Evolutionary conservation across 306 rosid species (phyloP).

Genomic region (Quercus mongolica): DNA sequence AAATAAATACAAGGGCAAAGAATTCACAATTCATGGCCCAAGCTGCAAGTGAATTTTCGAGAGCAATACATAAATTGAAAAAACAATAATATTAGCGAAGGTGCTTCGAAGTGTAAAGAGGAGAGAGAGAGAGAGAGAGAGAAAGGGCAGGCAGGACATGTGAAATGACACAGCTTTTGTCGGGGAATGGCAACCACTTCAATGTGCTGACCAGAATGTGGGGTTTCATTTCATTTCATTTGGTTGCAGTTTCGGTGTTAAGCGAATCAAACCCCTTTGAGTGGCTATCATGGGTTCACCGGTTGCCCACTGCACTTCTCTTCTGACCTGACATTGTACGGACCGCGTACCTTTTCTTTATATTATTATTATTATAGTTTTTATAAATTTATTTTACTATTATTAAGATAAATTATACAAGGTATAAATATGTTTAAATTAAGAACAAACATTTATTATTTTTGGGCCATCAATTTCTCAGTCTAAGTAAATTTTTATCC

Average conservation of each 20-base stretch:
- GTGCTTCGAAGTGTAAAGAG: not conserved
- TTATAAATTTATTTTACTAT: not conserved
- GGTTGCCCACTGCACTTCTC: not conserved
- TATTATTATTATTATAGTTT: not conserved
- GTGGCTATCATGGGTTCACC: conserved; percentile 27
- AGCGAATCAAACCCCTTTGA: not conserved
- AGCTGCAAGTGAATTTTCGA: not conserved
- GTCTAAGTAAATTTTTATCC: too few species aligned
- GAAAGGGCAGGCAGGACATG: conserved; percentile 34
- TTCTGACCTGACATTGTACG: conserved; percentile 5
- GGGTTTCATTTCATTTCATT: not conserved
- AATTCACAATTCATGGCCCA: not conserved
- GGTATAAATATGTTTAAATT: too few species aligned
- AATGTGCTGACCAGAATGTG: conserved; percentile 44
- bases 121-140: too few species aligned
- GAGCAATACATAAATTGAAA: not conserved
- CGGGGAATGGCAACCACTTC: conserved; percentile 42
- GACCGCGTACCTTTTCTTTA: not conserved
- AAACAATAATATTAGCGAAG: not conserved
- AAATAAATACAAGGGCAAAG: too few species aligned
- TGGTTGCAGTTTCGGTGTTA: not conserved
- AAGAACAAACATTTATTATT: too few species aligned
- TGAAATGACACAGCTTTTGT: conserved; percentile 61
- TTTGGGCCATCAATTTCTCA: too few species aligned
- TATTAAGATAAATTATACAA: too few species aligned